Percentiles rank a stretch among this genome's conserved stretches.
Conservation (phyloP, 495 filamentous ascomycete genomes). For the Xylaria scruposa region DNA sequence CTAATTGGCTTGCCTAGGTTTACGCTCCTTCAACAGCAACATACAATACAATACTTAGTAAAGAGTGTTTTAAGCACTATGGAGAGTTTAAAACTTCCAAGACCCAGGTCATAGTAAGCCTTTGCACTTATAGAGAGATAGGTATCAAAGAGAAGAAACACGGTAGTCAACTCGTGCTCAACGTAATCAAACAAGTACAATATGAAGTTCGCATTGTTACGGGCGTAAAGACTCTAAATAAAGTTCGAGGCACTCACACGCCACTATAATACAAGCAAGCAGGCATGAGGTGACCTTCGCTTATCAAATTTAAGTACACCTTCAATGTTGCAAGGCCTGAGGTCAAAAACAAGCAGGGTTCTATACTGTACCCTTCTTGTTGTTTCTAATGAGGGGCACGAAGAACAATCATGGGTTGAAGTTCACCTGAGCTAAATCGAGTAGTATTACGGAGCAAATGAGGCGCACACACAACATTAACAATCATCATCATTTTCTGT, state of each 20-base stretch:
- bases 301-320: background rate
- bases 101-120: background rate
- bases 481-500: slow-evolving; percentile 24
- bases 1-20: background rate
- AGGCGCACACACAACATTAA: background rate
- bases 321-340: background rate
- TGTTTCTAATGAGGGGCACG: background rate
- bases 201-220: background rate
- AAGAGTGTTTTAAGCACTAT: background rate
- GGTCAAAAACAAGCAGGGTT: background rate
- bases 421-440: background rate
- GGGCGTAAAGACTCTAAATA: background rate
- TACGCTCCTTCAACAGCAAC: background rate
- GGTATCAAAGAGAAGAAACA: background rate
- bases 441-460: background rate
- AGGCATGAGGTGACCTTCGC: no score
- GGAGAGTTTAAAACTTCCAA: background rate
- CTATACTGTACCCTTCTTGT: background rate
- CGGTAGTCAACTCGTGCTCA: background rate
- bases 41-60: background rate
- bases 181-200: background rate
- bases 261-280: no score
- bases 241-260: no score
- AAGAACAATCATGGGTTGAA: background rate
- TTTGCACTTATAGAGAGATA: no score